phyloP scores from a whole-genome alignment of 352 stramenopile species.

The Phytophthora hibernalis region DNA sequence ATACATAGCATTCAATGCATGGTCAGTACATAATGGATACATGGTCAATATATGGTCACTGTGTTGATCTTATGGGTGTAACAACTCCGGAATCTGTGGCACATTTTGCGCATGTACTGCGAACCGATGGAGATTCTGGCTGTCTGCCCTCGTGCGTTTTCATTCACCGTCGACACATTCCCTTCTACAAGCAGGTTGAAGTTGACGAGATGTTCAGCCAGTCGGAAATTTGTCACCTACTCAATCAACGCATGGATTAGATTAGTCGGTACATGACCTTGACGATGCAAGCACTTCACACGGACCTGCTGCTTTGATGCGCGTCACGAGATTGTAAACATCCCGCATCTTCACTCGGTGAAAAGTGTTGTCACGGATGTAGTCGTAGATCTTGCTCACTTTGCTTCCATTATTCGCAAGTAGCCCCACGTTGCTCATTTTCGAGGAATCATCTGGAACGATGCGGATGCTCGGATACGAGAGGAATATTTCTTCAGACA shows the following conservation, averaged over 20 bases:
- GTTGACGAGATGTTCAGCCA: background rate
- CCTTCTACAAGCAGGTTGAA: conserved; percentile 4
- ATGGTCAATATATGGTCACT: background rate
- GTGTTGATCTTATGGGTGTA: conserved; percentile 21
- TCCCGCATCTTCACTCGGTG: background rate
- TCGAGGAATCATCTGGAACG: background rate
- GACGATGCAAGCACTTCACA: background rate
- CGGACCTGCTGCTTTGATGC: background rate
- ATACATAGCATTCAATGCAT: conserved; percentile 4
- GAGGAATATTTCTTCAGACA: background rate
- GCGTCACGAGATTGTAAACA: background rate
- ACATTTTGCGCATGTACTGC: conserved; percentile 9
- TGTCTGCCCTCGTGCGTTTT: conserved; percentile 1
- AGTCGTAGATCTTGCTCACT: background rate
- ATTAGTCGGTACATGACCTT: background rate
- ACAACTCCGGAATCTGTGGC: conserved; percentile 10
- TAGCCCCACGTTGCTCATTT: background rate
- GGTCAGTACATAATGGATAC: background rate
- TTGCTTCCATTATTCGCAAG: background rate
- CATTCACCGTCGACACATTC: conserved; percentile 9
- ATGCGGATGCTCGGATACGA: background rate
- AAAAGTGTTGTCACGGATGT: background rate
- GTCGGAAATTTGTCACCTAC: background rate
- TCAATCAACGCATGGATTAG: background rate
- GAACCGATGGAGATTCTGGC: conserved; percentile 7